A percentile compares a stretch with the other conserved stretches of the same genome.
Evolutionary conservation across 139 green algal genomes (phyloP).

Genomic region (Pseudopediastrum boryanum): DNA sequence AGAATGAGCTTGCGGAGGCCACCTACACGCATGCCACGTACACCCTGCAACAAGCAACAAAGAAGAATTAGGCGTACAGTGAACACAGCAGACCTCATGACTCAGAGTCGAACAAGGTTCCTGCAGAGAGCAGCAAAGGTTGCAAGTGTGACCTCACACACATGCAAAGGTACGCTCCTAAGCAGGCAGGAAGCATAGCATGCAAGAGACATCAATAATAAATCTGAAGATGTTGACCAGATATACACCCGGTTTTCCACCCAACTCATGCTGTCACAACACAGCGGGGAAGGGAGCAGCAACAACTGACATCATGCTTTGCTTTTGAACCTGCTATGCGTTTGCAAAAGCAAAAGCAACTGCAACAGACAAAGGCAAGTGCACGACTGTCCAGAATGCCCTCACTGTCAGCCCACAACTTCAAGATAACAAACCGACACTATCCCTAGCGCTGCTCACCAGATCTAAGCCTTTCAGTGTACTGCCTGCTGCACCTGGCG

Average conservation of each 20-base stretch:
- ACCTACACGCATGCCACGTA: conserved; percentile 86
- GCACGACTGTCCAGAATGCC: background rate
- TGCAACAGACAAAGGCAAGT: background rate
- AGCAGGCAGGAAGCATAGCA: no score
- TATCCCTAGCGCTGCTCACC: conserved; percentile 37
- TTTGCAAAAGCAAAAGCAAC: background rate
- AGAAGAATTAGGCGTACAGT: no score
- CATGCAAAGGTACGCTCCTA: no score
- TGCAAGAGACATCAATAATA: background rate
- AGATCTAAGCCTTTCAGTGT: conserved; percentile 79
- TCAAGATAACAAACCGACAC: background rate
- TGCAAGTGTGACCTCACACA: no score
- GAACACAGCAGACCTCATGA: no score
- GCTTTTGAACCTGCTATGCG: background rate
- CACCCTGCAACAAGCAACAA: conserved; percentile 48
- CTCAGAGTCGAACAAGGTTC: no score
- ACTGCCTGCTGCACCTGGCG: conserved; percentile 57
- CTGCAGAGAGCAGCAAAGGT: background rate
- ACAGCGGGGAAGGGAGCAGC: background rate
- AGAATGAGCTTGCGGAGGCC: conserved; percentile 77
- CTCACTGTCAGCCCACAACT: background rate
- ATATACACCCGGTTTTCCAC: no score
- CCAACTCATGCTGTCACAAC: no score
- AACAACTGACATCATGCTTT: background rate
- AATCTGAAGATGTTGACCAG: background rate